Evolutionary conservation across 331 rosid genomes (phyloP).

Genomic region (Acacia pycnantha): DNA sequence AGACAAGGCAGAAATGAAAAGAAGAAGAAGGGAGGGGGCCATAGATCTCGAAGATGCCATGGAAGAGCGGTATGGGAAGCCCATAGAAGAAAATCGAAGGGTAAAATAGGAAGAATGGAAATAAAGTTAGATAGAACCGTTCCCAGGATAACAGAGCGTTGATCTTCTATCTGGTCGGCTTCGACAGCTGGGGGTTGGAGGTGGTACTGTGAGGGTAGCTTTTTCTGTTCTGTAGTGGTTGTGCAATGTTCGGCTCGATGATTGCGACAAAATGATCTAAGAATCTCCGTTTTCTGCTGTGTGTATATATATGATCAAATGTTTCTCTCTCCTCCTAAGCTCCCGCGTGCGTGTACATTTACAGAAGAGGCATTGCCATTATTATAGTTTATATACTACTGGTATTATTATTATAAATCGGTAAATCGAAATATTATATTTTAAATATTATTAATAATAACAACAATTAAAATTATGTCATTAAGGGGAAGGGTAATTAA

Average conservation of each 20-base stretch:
- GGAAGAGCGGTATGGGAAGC: background rate
- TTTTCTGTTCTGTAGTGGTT: background rate
- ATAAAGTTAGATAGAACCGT: background rate
- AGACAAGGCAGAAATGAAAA: constrained; percentile 25
- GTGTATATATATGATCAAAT: background rate
- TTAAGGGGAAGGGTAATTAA: no score
- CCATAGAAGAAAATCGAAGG: constrained; percentile 6
- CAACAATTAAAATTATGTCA: no score
- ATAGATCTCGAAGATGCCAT: background rate
- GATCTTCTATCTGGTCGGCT: background rate
- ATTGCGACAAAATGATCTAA: background rate
- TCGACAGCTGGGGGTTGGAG: background rate
- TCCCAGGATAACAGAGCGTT: background rate
- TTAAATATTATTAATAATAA: background rate
- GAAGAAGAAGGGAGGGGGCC: constrained; percentile 24
- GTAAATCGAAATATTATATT: background rate
- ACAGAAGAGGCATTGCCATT: background rate
- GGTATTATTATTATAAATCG: no score
- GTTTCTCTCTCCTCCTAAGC: background rate
- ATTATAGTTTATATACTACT: no score
- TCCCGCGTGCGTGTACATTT: background rate
- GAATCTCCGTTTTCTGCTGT: background rate
- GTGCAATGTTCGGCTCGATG: background rate
- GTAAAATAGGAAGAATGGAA: constrained; percentile 25
- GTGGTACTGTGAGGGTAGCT: background rate